Base-by-base conservation (phyloP, 768 basidiomycete genomes). In the Russula olivacea region DNA sequence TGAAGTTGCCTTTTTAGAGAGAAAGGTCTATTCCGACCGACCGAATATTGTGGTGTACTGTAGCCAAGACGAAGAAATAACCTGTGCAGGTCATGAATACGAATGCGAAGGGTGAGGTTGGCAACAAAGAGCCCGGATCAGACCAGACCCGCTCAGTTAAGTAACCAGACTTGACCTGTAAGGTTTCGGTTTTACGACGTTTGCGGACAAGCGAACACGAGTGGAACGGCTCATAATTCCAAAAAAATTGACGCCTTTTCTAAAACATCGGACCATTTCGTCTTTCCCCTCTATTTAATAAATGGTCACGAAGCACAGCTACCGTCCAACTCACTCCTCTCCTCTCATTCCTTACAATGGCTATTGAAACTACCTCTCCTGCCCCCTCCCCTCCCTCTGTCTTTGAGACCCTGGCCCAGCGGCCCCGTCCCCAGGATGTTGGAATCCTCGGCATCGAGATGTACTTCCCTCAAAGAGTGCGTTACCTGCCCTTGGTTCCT, bases 391-490 rank as follows among this genome's bases (percentile, higher is more conserved):
- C 56, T 38, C 64, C 50, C 55, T 53, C 65, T 41, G 61, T 66
- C 50, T 68, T 68, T 49, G 67, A 68, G 9, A 49, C 65, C 10
- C 64, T 63, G 57, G 64, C 65, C 6, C 58, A 68, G 52, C 65
- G 61, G 28, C 65, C 67, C 36, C 67, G 67, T 19, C 67, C 67
- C 0, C 58, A 59, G 56, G 67, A 68, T 67, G 66, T 68, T 28
- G 67, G 67, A 7, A 68, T 68, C 56, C 65, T 68, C 17, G 67
- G 66, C 49, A 55, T 68, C 28, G 67, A 68, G 36, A 68, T 68
- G 67, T 67, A 68, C 56, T 68, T 68, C 55, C 67, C 67, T 54
- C 57, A 19, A 43, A 59, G 67, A 45, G 67, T 59, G 3, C 0
- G 4, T 36, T 25, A 15, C 12, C 38, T 17, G 15, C 2, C 10